A percentile compares a stretch with the other conserved stretches of the same genome.
Evolutionary conservation across 1,139 yeast genomes (phyloP).

Genomic region (Candida buenavistaensis): DNA sequence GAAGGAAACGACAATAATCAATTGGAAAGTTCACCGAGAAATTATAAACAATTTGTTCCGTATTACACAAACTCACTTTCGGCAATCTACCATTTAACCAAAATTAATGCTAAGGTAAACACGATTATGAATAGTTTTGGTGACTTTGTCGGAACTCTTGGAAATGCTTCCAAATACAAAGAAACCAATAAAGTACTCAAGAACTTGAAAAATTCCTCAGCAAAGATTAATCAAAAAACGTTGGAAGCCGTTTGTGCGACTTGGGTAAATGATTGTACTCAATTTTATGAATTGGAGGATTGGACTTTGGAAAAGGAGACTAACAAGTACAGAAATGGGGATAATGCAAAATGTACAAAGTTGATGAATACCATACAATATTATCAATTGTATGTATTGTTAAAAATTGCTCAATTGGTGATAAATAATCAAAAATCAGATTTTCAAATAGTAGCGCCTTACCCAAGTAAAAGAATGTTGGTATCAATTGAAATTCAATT

Average conservation of each 20-base stretch:
- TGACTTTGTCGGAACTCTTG: slow-evolving; percentile 31
- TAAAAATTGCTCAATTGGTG: slow-evolving; percentile 29
- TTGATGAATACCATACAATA: slow-evolving; percentile 36
- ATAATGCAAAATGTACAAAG: slow-evolving; percentile 31
- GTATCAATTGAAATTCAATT: slow-evolving; percentile 49
- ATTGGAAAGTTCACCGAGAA: slow-evolving; percentile 37
- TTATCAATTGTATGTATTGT: slow-evolving; percentile 38
- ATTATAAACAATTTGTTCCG: slow-evolving; percentile 41
- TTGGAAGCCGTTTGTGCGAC: slow-evolving; percentile 47
- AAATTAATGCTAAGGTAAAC: slow-evolving; percentile 31
- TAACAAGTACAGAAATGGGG: slow-evolving; percentile 9
- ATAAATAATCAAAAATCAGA: slow-evolving; percentile 18
- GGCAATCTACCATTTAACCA: slow-evolving; percentile 37
- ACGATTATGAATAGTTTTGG: slow-evolving; percentile 36
- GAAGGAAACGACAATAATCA: slow-evolving; percentile 27
- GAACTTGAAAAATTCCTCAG: slow-evolving; percentile 32
- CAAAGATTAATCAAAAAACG: slow-evolving; percentile 38
- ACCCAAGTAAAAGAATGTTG: slow-evolving; percentile 43
- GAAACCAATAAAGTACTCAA: slow-evolving; percentile 43
- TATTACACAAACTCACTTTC: slow-evolving; percentile 45
- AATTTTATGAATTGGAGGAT: slow-evolving; percentile 44
- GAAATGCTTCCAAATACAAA: slow-evolving; percentile 30
- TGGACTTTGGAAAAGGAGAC: slow-evolving; percentile 30
- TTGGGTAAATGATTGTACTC: slow-evolving; percentile 51
- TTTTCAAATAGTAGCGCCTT: slow-evolving; percentile 31